A percentile compares a stretch with the other conserved stretches of the same genome.
These are phyloP conservation scores for Trifolium pratense DNA, from an alignment of 306 rosid species.

Conservation along the genomic window DNA sequence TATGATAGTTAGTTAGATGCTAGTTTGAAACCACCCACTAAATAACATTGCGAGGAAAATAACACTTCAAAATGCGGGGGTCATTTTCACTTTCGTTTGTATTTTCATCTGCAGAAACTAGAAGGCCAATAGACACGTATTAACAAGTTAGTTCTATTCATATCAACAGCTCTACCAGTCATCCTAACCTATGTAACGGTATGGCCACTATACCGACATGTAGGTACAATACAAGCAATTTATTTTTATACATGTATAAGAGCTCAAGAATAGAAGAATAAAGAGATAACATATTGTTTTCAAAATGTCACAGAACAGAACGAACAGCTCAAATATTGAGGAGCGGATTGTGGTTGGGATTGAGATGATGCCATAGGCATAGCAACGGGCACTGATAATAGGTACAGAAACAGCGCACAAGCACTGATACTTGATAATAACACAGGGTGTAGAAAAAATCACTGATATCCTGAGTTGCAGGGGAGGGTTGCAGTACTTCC, in stretches of 20 bases:
- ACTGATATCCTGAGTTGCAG: too few relatives aligned
- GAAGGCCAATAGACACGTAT: background rate
- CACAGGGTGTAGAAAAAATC: too few relatives aligned
- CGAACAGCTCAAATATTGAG: too few relatives aligned
- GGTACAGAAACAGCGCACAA: too few relatives aligned
- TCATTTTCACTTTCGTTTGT: background rate
- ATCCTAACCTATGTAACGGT: background rate
- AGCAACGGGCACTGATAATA: too few relatives aligned
- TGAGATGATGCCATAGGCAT: too few relatives aligned
- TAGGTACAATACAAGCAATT: background rate
- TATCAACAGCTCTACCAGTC: constrained; percentile 2
- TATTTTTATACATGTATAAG: background rate
- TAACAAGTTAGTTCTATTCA: constrained; percentile 9
- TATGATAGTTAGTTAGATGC: background rate
- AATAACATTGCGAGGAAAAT: background rate
- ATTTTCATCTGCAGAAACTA: constrained; percentile 21
- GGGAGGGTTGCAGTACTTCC: too few relatives aligned
- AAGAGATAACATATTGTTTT: too few relatives aligned
- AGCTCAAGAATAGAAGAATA: background rate
- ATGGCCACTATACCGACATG: background rate
- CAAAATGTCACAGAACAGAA: too few relatives aligned
- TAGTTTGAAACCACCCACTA: background rate
- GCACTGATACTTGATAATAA: too few relatives aligned
- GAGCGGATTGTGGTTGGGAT: too few relatives aligned
- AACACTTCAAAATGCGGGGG: too few relatives aligned